Evolutionary conservation across 106 monocot genomes (phyloP), one percentile per base, ranked within the genome.

Genomic region (Dendrobium nobile): DNA sequence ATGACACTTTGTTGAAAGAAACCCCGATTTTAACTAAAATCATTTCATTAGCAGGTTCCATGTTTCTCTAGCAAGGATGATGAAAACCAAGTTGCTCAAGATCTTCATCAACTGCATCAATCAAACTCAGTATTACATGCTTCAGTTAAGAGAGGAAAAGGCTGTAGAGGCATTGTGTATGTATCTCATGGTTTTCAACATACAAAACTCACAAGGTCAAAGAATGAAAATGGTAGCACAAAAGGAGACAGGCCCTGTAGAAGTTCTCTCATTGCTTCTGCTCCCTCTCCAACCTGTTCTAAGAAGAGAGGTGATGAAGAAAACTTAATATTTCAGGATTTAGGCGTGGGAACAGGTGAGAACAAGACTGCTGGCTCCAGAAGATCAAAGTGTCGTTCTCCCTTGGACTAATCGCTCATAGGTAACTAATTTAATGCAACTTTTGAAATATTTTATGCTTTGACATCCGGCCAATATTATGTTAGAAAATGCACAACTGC

Each of bases 361-460:
- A 41, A 33, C 75, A 73, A 56, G 58, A 16, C 7, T 73, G n/a
- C 54, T 74, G 58, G 54, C 7, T 59, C 75, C 41, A 75, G 75
- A 81, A 81, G 75, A 81, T 70, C 75, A 55, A 75, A 73, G 59
- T 74, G 58, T 56, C 75, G 75, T 2, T 56, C 75, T 17, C 13
- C 20, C 43, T 59, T 28, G 55, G 58, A 75, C 20, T 81, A 58
- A 61, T 61, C 22, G 1, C 61, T 22, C n/a, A 51, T 13, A 13
- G 51, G 51, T 51, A 51, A 51, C 13, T 51, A 51, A 51, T 15
- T 11, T 51, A 13, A 11, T 51, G 51, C 51, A 51, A 10, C 10
- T 51, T 51, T 51, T 3, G 13, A 15, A 51, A 13, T 13, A 13
- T 51, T 45, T 11, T 51, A 10, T 51, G 3, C 51, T 16, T 51